These are phyloP conservation scores for Plantago coronopus DNA, from an alignment of 305 asterid species.

Conservation along the genomic window DNA sequence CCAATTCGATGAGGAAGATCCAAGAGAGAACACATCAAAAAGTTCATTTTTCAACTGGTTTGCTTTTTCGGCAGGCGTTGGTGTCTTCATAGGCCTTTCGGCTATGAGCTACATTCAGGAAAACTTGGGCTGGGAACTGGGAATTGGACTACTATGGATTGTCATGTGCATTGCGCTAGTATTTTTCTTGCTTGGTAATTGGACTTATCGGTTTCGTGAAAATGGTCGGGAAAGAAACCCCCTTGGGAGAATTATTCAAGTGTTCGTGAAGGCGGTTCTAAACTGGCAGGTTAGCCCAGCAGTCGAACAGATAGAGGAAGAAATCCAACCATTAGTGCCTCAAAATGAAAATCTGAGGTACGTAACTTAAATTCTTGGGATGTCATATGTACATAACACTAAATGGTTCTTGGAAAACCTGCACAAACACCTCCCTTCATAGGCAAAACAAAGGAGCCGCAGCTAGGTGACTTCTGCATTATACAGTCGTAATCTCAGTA, in stretches of 20 bases:
- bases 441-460: too few species aligned
- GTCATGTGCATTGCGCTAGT: conserved; percentile 22
- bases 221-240: conserved; percentile 19
- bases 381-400: too few species aligned
- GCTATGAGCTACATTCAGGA: conserved; percentile 30
- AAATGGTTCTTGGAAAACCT: too few species aligned
- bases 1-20: conserved; percentile 30
- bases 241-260: conserved; percentile 14
- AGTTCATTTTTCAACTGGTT: too few species aligned
- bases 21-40: conserved; percentile 19
- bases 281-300: conserved; percentile 9
- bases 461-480: too few species aligned
- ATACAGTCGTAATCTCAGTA: too few species aligned
- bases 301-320: neutral
- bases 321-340: conserved; percentile 17
- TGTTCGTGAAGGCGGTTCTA: conserved; percentile 19
- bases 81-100: conserved; percentile 4
- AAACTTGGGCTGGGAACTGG: conserved; percentile 29
- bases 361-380: too few species aligned
- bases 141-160: conserved; percentile 28
- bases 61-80: too few species aligned
- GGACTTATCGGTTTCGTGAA: conserved; percentile 21
- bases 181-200: conserved; percentile 20
- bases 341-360: too few species aligned
- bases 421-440: too few species aligned